Evolutionary conservation across 2,329 filamentous ascomycete genomes (phyloP).

Genomic region (Colletotrichum abscissum): DNA sequence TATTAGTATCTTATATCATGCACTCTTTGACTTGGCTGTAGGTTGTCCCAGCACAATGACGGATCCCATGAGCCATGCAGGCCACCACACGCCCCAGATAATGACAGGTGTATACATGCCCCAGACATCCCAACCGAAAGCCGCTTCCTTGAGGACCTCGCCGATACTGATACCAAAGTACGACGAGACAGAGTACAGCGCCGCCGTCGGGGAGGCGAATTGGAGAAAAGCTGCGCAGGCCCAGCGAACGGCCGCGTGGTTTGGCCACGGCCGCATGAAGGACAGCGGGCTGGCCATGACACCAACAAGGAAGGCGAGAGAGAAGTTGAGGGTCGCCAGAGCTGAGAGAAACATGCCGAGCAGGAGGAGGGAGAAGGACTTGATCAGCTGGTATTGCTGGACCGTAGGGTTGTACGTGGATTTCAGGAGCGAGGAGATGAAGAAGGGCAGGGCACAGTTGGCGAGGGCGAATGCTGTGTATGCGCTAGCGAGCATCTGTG

Average conservation of each 20-base stretch:
- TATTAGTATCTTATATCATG: not conserved
- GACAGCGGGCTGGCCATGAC: constrained; percentile 81
- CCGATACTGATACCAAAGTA: constrained; percentile 56
- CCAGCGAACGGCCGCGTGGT: constrained; percentile 51
- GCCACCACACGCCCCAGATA: constrained; percentile 97
- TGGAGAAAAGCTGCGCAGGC: constrained; percentile 65
- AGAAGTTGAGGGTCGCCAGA: constrained; percentile 96
- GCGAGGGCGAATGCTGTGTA: constrained; percentile 68
- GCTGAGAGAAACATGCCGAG: constrained; percentile 92
- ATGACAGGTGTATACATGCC: constrained; percentile 90
- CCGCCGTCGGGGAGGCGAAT: constrained; percentile 70
- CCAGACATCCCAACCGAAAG: constrained; percentile 90
- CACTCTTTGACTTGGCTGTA: not conserved
- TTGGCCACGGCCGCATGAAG: constrained; percentile 70
- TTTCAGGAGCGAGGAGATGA: constrained; percentile 67
- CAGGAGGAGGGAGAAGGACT: constrained; percentile 91
- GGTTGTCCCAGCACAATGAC: constrained; percentile 61
- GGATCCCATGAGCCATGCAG: constrained; percentile 81
- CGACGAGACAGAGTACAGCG: constrained; percentile 60
- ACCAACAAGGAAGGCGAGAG: constrained; percentile 86
- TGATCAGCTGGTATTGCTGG: constrained; percentile 82
- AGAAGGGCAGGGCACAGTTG: constrained; percentile 67
- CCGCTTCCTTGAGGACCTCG: constrained; percentile 76
- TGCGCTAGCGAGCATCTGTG: constrained; percentile 42
- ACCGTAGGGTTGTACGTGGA: constrained; percentile 62